These are phyloP conservation scores for Maudiozyma barnettii DNA, from an alignment of 805 yeast genomes.

Conservation along the genomic window DNA sequence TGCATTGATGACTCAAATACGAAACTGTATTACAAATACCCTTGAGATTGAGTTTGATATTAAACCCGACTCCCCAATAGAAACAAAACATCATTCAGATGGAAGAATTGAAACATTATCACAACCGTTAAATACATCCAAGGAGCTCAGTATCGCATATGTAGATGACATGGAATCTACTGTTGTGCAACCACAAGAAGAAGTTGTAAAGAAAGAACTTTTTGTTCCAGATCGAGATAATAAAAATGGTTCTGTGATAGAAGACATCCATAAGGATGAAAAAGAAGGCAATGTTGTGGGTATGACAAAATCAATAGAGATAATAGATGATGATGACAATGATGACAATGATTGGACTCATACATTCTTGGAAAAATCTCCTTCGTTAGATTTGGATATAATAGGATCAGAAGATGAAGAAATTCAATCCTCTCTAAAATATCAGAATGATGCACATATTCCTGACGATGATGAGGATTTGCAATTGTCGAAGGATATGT, in stretches of 20 bases:
- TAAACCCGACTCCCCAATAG: not conserved
- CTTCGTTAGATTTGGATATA: not conserved
- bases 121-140: not conserved
- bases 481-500: conserved; percentile 10
- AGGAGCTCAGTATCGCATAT: not conserved
- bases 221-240: not conserved
- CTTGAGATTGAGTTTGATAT: not conserved
- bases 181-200: not conserved
- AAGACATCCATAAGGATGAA: no score
- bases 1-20: conserved; percentile 12
- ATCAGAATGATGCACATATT: conserved; percentile 4
- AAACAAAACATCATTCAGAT: not conserved
- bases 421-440: not conserved
- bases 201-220: not conserved
- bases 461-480: conserved; percentile 12
- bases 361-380: conserved; percentile 4
- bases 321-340: not conserved
- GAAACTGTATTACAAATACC: conserved; percentile 1
- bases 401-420: not conserved
- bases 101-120: not conserved
- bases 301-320: no score
- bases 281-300: no score
- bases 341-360: conserved; percentile 12
- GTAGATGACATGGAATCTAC: not conserved
- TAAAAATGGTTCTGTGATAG: not conserved